Conservation (phyloP, 805 yeast genomes). For the Candida pini region DNA sequence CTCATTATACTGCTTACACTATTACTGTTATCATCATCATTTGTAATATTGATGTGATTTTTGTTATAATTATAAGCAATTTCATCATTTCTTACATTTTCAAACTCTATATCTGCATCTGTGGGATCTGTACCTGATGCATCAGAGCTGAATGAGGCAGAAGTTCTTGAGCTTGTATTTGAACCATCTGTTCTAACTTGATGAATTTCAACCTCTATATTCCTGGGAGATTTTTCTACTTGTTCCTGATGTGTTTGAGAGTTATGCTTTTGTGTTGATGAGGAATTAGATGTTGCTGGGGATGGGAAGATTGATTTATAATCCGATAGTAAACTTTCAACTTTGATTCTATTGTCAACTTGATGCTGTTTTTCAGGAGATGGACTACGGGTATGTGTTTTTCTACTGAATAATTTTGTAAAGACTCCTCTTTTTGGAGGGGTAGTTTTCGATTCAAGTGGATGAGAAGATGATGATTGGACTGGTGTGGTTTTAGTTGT, state of each 20-base stretch:
- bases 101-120: constrained; percentile 1
- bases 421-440: constrained; percentile 7
- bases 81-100: background rate
- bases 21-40: constrained; percentile 14
- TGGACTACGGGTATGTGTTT: constrained; percentile 1
- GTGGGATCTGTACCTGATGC: background rate
- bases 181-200: background rate
- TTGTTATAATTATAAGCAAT: background rate
- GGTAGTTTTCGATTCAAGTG: background rate
- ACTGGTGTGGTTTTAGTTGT: background rate
- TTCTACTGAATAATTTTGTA: constrained; percentile 11
- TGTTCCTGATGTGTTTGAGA: background rate
- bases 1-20: constrained; percentile 25
- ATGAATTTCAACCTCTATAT: background rate
- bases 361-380: constrained; percentile 1
- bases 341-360: constrained; percentile 8
- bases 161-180: background rate
- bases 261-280: constrained; percentile 1
- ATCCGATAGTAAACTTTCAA: constrained; percentile 15
- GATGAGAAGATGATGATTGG: constrained; percentile 1
- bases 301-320: constrained; percentile 23
- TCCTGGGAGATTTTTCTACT: background rate
- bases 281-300: constrained; percentile 13
- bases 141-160: constrained; percentile 3
- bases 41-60: constrained; percentile 4